Evolutionary conservation across 73 alveolate species (phyloP), one percentile per base, ranked within the genome.

Genomic region (Paramecium primaurelia): DNA sequence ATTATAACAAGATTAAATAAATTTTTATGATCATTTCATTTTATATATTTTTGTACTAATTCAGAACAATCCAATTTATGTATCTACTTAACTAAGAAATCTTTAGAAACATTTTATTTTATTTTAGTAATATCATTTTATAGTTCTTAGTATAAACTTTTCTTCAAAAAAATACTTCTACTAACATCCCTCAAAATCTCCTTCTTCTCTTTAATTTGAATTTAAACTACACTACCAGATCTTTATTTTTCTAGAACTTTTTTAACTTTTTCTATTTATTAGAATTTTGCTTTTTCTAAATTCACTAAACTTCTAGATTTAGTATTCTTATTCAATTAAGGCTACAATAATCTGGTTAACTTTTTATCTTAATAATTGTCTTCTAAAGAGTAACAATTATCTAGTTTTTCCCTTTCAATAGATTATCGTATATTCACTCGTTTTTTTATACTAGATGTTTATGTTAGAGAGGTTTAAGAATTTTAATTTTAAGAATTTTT

Each of bases 101-200:
- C 36, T 73, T 73, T 73, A n/a, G 87, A 73, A 40, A 73, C 87
- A 73, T 73, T 73, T 36, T n/a, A 11, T 40, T 73, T 73, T 30
- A 73, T 73, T 37, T 73, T 73, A 14, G 37, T 38, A 14, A 73
- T 73, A 38, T 73, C 59, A 73, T 73, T 73, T 25, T 37, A 73
- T 9, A 73, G 40, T 12, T 34, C 58, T 22, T 32, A 37, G 30
- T 38, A 34, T 37, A 37, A 73, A 73, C 59, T 40, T 36, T 73
- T 73, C 11, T 37, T 30, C 59, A 37, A 36, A 20, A 37, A 73
- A 0, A 37, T 37, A 37, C 60, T 73, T 73, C 59, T n/a, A 42
- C 87, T 73, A 14, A 40, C 64, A 20, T 73, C 60, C 32, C 87
- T 73, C 20, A 73, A 36, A 11, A 36, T 12, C 1, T 73, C 87